These are phyloP conservation scores for Canavalia ensiformis DNA, from an alignment of 306 rosid species.

Conservation along the genomic window DNA sequence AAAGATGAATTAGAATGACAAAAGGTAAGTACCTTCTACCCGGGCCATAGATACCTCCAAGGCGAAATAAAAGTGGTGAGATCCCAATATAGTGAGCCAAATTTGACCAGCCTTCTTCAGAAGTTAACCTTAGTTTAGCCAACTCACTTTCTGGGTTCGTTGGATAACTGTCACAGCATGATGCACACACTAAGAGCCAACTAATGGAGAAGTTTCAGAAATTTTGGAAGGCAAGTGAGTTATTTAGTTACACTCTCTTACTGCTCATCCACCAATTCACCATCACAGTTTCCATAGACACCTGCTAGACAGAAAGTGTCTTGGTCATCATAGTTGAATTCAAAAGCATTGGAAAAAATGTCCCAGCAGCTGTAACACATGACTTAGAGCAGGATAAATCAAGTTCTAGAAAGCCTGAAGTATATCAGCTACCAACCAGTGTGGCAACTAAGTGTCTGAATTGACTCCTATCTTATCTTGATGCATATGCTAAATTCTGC, in stretches of 20 bases:
- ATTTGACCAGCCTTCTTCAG: slow-evolving; percentile 84
- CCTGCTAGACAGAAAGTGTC: slow-evolving; percentile 62
- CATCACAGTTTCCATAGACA: slow-evolving; percentile 79
- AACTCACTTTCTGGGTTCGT: slow-evolving; percentile 64
- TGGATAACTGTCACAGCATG: slow-evolving; percentile 67
- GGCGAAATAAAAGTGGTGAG: slow-evolving; percentile 70
- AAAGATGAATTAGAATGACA: slow-evolving; percentile 22
- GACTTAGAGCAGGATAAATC: not conserved
- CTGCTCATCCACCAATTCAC: slow-evolving; percentile 89
- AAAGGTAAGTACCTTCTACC: slow-evolving; percentile 79
- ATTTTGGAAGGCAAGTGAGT: slow-evolving; percentile 44
- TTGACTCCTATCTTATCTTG: not conserved
- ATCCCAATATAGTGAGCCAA: slow-evolving; percentile 64
- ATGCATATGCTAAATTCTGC: slow-evolving; percentile 11
- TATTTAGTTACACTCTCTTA: slow-evolving; percentile 62
- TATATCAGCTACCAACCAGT: slow-evolving; percentile 23
- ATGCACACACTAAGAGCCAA: slow-evolving; percentile 48
- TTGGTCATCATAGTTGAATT: slow-evolving; percentile 32
- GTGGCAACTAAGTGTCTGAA: slow-evolving; percentile 30
- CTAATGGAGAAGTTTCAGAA: slow-evolving; percentile 39
- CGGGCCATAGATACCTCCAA: slow-evolving; percentile 98
- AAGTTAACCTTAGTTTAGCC: slow-evolving; percentile 70
- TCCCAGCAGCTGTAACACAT: slow-evolving; percentile 11
- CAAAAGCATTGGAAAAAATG: slow-evolving; percentile 22
- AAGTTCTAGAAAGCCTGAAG: slow-evolving; percentile 14